phyloP scores from a whole-genome alignment of 345 rosid genomes.

The Aurinia saxatilis region DNA sequence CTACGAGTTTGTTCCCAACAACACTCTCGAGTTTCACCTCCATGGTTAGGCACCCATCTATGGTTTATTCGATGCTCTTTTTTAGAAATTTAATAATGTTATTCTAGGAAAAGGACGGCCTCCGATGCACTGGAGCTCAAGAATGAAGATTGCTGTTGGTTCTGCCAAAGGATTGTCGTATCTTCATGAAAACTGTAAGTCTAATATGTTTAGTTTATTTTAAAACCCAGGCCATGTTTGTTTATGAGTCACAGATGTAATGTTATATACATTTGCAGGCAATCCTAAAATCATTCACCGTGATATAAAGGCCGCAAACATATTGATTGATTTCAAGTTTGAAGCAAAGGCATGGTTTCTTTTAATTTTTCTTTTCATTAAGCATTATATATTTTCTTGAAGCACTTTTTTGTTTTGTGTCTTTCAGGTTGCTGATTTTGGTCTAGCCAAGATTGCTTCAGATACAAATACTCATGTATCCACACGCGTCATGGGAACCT shows the following conservation, averaged over 20 bases:
- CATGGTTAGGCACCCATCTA: conserved; percentile 37
- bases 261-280: conserved; percentile 37
- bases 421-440: conserved; percentile 60
- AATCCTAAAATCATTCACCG: conserved; percentile 88
- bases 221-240: not conserved
- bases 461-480: conserved; percentile 85
- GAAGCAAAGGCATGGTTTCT: conserved; percentile 67
- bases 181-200: conserved; percentile 91
- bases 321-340: conserved; percentile 68
- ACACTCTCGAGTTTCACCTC: conserved; percentile 55
- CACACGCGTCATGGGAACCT: conserved; percentile 92
- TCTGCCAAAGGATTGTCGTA: conserved; percentile 90
- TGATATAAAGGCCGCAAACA: conserved; percentile 83
- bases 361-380: not conserved
- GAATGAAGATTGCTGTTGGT: conserved; percentile 73
- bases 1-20: conserved; percentile 66
- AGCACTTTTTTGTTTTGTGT: not conserved
- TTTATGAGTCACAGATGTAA: not conserved
- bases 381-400: not conserved
- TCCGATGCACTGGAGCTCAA: conserved; percentile 57
- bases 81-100: too few relatives aligned
- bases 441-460: conserved; percentile 71
- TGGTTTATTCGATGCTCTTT: too few relatives aligned
- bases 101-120: conserved; percentile 76
- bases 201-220: not conserved